Percentiles rank a stretch among this genome's conserved stretches.
These are phyloP conservation scores for Candida palmyrensis DNA, from an alignment of 805 yeast species.

Conservation along the genomic window DNA sequence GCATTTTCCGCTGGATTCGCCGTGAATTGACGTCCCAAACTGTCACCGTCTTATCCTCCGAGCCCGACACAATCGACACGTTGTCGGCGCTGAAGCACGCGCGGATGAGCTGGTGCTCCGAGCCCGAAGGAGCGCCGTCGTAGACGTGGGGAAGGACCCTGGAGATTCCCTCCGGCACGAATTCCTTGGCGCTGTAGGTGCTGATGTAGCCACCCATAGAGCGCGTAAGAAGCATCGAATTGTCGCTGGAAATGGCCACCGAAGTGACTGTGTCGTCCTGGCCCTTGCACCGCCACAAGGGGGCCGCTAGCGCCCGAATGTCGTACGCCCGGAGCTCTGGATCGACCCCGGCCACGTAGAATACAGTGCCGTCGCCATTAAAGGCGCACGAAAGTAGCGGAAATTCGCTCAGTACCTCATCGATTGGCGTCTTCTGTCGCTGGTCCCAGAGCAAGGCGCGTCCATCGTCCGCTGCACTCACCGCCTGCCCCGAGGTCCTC, in stretches of 20 bases:
- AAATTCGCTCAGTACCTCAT: slow-evolving; percentile 40
- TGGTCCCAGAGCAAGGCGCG: slow-evolving; percentile 58
- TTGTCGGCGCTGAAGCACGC: slow-evolving; percentile 42
- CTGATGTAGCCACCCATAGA: slow-evolving; percentile 55
- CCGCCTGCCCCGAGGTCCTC: slow-evolving; percentile 23
- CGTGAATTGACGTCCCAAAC: slow-evolving; percentile 57
- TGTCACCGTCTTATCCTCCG: slow-evolving; percentile 54
- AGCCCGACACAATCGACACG: slow-evolving; percentile 48
- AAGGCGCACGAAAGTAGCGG: slow-evolving; percentile 51
- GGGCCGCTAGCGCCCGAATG: slow-evolving; percentile 34
- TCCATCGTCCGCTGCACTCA: slow-evolving; percentile 67
- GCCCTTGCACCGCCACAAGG: slow-evolving; percentile 44
- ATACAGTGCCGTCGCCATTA: slow-evolving; percentile 31
- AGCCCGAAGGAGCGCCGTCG: slow-evolving; percentile 54
- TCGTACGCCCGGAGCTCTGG: slow-evolving; percentile 60
- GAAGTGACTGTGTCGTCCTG: slow-evolving; percentile 52
- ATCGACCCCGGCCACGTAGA: slow-evolving; percentile 66
- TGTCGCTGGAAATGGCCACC: slow-evolving; percentile 43
- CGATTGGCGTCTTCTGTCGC: slow-evolving; percentile 43
- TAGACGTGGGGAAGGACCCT: slow-evolving; percentile 43
- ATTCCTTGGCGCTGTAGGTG: slow-evolving; percentile 49
- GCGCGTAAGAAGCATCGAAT: slow-evolving; percentile 43
- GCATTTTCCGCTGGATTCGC: slow-evolving; percentile 40
- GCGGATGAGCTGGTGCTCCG: slow-evolving; percentile 49
- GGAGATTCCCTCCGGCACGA: slow-evolving; percentile 32